Percentiles rank a stretch among this genome's conserved stretches.
These are phyloP conservation scores for Cutaneotrichosporon curvatum DNA, from an alignment of 1,284 basidiomycete species.

Conservation along the genomic window DNA sequence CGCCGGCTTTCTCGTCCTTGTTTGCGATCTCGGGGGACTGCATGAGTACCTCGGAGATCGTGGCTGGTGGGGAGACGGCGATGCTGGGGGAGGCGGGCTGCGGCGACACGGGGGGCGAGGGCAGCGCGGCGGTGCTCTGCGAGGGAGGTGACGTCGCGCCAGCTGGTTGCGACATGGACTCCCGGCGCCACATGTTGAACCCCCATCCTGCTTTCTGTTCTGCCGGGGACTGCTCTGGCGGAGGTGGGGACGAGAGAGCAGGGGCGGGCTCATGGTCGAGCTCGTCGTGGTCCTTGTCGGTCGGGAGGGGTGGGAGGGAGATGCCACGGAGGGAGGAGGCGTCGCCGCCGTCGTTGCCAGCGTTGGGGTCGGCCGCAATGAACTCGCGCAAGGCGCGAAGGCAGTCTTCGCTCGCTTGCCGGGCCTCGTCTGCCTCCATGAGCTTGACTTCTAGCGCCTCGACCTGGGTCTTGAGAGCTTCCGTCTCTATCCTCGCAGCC, in stretches of 20 bases:
- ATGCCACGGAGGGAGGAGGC: constrained; percentile 1
- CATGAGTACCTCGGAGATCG: neutral
- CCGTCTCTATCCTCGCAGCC: constrained; percentile 1
- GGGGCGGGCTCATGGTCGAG: too few species aligned
- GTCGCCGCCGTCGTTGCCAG: constrained; percentile 10
- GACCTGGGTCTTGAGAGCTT: constrained; percentile 57
- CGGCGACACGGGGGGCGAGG: neutral
- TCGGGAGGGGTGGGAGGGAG: constrained; percentile 54
- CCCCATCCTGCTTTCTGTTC: constrained; percentile 5
- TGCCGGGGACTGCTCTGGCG: too few species aligned
- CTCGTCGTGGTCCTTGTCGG: constrained; percentile 51
- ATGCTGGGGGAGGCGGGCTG: neutral
- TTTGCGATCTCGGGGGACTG: neutral
- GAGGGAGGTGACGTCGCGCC: neutral
- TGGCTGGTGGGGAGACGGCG: neutral
- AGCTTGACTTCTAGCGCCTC: constrained; percentile 55
- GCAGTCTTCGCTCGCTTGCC: constrained; percentile 78
- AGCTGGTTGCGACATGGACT: neutral
- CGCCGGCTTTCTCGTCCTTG: neutral
- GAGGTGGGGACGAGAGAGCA: too few species aligned
- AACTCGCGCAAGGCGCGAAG: constrained; percentile 73
- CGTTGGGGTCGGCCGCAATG: constrained; percentile 51
- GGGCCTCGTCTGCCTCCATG: constrained; percentile 70
- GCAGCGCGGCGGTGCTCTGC: too few species aligned
- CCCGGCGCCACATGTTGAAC: constrained; percentile 6